A percentile compares a stretch with the other conserved stretches of the same genome.
Evolutionary conservation across 2,329 filamentous ascomycete genomes (phyloP).

Genomic region (Sporothrix sp.): DNA sequence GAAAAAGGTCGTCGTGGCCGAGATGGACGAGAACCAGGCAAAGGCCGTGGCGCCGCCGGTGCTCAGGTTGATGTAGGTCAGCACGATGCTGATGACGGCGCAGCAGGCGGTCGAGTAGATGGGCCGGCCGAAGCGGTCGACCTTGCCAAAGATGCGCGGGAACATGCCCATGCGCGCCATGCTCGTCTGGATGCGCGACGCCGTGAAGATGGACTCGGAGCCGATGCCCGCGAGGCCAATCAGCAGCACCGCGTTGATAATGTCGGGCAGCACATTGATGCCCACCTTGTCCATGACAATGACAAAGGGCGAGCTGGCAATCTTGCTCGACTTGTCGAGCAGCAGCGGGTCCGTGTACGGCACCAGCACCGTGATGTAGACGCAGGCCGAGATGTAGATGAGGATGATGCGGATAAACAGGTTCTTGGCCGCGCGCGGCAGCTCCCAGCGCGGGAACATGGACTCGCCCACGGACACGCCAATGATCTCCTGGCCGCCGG

Average conservation of each 20-base stretch:
- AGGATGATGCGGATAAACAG: constrained; percentile 16
- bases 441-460: constrained; percentile 17
- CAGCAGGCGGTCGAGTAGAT: constrained; percentile 9
- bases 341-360: constrained; percentile 13
- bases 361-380: constrained; percentile 14
- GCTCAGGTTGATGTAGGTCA: constrained; percentile 16
- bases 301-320: constrained; percentile 32
- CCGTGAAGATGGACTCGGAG: constrained; percentile 14
- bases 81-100: constrained; percentile 10
- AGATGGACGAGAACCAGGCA: constrained; percentile 14
- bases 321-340: constrained; percentile 11
- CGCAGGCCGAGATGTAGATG: constrained; percentile 16
- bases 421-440: constrained; percentile 15
- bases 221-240: constrained; percentile 17
- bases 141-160: constrained; percentile 12
- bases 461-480: constrained; percentile 40
- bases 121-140: constrained; percentile 12
- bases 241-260: constrained; percentile 45
- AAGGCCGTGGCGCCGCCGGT: constrained; percentile 12
- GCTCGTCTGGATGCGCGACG: constrained; percentile 14
- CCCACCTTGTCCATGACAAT: constrained; percentile 26
- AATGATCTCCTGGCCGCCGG: constrained; percentile 49
- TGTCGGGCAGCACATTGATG: constrained; percentile 45
- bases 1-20: constrained; percentile 14
- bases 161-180: constrained; percentile 17